These are phyloP conservation scores for Sporobolomyces phaffii DNA, from an alignment of 768 basidiomycete genomes.

Conservation along the genomic window DNA sequence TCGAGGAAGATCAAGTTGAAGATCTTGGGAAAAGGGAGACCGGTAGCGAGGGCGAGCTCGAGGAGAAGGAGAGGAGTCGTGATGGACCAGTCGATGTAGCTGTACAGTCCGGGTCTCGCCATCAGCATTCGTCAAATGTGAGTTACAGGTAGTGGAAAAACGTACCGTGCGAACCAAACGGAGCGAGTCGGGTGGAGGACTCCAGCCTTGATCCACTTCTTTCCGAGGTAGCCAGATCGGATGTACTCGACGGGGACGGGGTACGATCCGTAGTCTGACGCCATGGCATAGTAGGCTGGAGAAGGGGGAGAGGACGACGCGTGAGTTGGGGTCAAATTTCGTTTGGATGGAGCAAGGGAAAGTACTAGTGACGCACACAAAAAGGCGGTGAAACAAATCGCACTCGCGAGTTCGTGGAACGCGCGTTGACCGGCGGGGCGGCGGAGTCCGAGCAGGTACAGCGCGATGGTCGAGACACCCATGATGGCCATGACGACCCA, in stretches of 20 bases:
- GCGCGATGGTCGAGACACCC: background rate
- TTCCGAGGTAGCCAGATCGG: constrained; percentile 6
- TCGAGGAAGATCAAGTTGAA: constrained; percentile 22
- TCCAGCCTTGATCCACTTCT: background rate
- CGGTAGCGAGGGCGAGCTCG: constrained; percentile 15
- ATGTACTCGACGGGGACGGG: constrained; percentile 22
- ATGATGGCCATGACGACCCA: constrained; percentile 17
- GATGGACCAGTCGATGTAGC: constrained; percentile 17
- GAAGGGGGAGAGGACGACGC: too few relatives aligned
- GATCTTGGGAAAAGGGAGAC: constrained; percentile 18
- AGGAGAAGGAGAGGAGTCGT: constrained; percentile 16
- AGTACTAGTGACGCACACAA: too few relatives aligned
- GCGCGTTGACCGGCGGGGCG: constrained; percentile 3
- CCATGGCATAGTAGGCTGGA: constrained; percentile 8
- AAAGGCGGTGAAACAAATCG: constrained; percentile 5
- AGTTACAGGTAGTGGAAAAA: too few relatives aligned
- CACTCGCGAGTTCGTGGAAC: constrained; percentile 20
- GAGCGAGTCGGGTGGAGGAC: constrained; percentile 17
- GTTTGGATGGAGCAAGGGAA: too few relatives aligned
- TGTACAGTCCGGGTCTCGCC: too few relatives aligned
- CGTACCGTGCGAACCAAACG: constrained; percentile 20
- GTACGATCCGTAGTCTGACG: constrained; percentile 8
- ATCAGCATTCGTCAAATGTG: too few relatives aligned
- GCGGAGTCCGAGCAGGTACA: background rate
- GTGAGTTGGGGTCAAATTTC: too few relatives aligned